Evolutionary conservation across 345 rosid species (phyloP), one percentile per base, ranked within the genome.

Genomic region (Brassica juncea): DNA sequence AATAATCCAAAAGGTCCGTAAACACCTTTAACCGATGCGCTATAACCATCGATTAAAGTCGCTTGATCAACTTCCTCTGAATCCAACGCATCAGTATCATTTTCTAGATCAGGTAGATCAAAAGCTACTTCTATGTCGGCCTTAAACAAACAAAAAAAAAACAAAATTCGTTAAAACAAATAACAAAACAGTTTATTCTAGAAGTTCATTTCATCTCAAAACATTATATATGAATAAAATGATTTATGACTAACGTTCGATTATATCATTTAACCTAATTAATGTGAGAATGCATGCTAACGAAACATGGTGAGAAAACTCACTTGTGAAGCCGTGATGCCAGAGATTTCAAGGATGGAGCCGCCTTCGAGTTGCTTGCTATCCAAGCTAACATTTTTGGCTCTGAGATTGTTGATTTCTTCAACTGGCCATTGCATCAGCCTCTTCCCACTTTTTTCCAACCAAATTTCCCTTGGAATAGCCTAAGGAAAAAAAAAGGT

Each of bases 391-490:
- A 85, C 83, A 19, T 77, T 67, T 3, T 81, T 77, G 14, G 78
- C 80, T 7, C 83, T 81, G 28, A 90, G 74, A 31, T 61, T 67
- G 5, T 85, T 66, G 62, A 88, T 79, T 79, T 92, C 95, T 73
- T 90, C 88, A 1, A 92, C 81, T 10, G 94, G 95, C 92, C 89
- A 80, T 72, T 88, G 95, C 8, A 89, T 55, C 72, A 90, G 66
- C 68, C 80, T 92, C 83, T 84, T 88, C 39, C 92, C 93, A 59
- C 74, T 71, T 70, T 4, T 58, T 1, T 10, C 63, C 63, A 58
- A 1, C 63, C 63, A 58, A 4, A 23, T 58, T 19, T 58, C 63
- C 31, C 63, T 8, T 4, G 63, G 63, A 58, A 58, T 11, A 58
- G 31, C 28, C 63, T 58, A 4, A 57, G 12, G 9, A 23, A 23